Conservation (phyloP, 805 yeast genomes). For the Lipomyces sp. region DNA sequence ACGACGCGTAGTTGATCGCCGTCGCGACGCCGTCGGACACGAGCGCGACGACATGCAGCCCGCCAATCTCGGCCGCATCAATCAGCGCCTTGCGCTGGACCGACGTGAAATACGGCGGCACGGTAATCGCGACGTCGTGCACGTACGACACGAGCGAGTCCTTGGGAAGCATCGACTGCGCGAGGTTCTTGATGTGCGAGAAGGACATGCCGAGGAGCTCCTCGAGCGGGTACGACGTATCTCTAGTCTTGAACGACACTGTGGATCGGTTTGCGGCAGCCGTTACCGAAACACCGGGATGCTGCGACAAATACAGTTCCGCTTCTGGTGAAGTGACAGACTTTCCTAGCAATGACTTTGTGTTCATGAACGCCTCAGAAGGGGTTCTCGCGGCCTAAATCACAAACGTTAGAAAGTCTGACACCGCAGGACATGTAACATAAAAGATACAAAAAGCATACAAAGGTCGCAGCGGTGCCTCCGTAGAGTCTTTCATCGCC, state of each 20-base stretch:
- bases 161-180: slow-evolving; percentile 55
- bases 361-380: slow-evolving; percentile 56
- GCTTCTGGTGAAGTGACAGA: slow-evolving; percentile 47
- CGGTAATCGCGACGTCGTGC: slow-evolving; percentile 67
- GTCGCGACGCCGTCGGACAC: slow-evolving; percentile 93
- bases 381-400: slow-evolving; percentile 71
- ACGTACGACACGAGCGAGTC: slow-evolving; percentile 49
- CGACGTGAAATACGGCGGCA: slow-evolving; percentile 67
- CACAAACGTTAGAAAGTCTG: not conserved
- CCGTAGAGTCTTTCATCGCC: slow-evolving; percentile 33
- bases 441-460: slow-evolving; percentile 51
- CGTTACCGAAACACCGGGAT: slow-evolving; percentile 55
- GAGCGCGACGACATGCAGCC: slow-evolving; percentile 58
- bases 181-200: slow-evolving; percentile 61
- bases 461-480: slow-evolving; percentile 45
- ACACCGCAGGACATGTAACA: not conserved
- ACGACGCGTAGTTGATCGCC: slow-evolving; percentile 73
- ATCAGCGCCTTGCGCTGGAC: slow-evolving; percentile 65
- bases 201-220: slow-evolving; percentile 83
- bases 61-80: slow-evolving; percentile 72
- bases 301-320: slow-evolving; percentile 48
- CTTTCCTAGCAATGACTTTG: slow-evolving; percentile 69
- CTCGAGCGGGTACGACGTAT: slow-evolving; percentile 57
- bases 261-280: slow-evolving; percentile 50
- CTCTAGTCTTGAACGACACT: slow-evolving; percentile 53